Evolutionary conservation across 73 alveolate species (phyloP).

Genomic region (Paramecium sexaurelia): DNA sequence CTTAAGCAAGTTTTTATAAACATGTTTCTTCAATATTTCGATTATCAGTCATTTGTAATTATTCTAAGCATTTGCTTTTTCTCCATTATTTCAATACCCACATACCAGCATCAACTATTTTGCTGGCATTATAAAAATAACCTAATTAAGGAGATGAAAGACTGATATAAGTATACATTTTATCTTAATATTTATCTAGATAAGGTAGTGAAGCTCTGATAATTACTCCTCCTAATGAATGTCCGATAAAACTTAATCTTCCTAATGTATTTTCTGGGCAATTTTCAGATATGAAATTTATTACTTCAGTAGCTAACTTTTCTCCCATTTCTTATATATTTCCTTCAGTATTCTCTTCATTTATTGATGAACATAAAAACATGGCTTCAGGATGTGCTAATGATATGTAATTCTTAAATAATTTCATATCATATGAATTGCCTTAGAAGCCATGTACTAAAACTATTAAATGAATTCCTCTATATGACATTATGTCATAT

Average conservation of each 20-base stretch:
- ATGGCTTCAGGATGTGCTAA: constrained; percentile 93
- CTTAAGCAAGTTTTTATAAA: constrained; percentile 88
- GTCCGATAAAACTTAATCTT: constrained; percentile 91
- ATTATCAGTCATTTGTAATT: constrained; percentile 91
- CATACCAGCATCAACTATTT: constrained; percentile 96
- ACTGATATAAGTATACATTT: constrained; percentile 90
- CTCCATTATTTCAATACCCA: constrained; percentile 96
- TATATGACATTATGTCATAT: constrained; percentile 71
- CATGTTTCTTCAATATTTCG: constrained; percentile 88
- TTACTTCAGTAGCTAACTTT: constrained; percentile 90
- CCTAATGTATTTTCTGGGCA: constrained; percentile 88
- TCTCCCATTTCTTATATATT: constrained; percentile 97
- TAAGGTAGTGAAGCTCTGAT: constrained; percentile 93
- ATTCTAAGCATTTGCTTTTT: constrained; percentile 84
- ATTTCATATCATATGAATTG: constrained; percentile 94
- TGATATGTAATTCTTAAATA: constrained; percentile 91
- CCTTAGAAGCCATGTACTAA: constrained; percentile 99
- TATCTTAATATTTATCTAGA: constrained; percentile 87
- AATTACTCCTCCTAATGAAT: constrained; percentile 73
- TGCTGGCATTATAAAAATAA: constrained; percentile 87
- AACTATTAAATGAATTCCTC: constrained; percentile 94
- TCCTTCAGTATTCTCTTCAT: constrained; percentile 95
- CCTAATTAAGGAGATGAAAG: constrained; percentile 98
- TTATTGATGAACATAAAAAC: constrained; percentile 92
- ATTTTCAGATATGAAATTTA: constrained; percentile 86